Evolutionary conservation across 371 early-diverging fungal genomes (phyloP), one percentile per base, ranked within the genome.

Genomic region (Mucor velutinosus): DNA sequence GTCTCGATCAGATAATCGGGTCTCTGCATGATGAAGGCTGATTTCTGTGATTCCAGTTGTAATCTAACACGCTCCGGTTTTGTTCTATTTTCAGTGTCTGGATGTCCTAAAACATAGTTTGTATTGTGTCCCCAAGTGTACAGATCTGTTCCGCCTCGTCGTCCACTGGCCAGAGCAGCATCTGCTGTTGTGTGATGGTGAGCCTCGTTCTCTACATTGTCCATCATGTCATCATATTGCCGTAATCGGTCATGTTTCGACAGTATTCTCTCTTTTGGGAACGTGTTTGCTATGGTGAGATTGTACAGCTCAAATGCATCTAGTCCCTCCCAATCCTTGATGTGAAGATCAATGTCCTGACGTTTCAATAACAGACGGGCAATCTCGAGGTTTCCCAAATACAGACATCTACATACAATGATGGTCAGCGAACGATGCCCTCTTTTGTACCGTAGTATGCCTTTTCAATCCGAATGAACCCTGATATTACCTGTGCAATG

Each of bases 51-150:
- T 27, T 75, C 78, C 5, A 81, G 56, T 12, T 83, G 74, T 12
- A 91, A 66, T 19, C 81, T 83, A 12, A 92, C 85, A 10, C 89
- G 83, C 58, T 92, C 92, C 2, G 93, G 92, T 10, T 75, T 72
- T 11, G 79, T 67, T 33, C 92, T 78, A 70, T 89, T 85, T 62
- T 90, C 90, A 15, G 87, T 81, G 70, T 90, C 90, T 3, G 80
- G 76, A 58, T 89, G 89, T 2, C 92, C 92, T 32, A 93, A 80
- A 0, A 90, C 83, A 63, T 86, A 88, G 56, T 90, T 90, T 61
- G 85, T 81, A 60, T 94, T 94, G 43, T 81, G 75, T 25, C 94
- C 94, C 93, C 93, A 94, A 0, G 89, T 89, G 72, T 91, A 94
- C 0, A 92, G 66, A 21, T 89, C 86, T 5, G 86, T 80, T 25